Evolutionary conservation across 768 basidiomycete species (phyloP).

Genomic region (Asterophora parasitica): DNA sequence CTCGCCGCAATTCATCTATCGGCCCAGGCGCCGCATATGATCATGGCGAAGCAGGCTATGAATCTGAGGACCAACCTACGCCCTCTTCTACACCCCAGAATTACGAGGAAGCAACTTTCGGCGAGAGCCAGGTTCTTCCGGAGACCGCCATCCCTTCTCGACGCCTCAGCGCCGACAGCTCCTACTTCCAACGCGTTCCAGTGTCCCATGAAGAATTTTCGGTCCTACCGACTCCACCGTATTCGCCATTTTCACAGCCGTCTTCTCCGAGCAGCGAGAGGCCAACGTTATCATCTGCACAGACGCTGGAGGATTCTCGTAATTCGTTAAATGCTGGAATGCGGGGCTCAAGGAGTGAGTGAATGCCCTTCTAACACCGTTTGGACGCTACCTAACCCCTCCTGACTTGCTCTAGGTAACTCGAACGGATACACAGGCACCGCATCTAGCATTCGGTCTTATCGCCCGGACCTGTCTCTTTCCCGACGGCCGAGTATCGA

Average conservation of each 20-base stretch:
- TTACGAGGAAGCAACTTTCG: slow-evolving; percentile 3
- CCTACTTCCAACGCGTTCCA: slow-evolving; percentile 28
- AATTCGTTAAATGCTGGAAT: slow-evolving; percentile 29
- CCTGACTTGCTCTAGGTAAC: slow-evolving; percentile 7
- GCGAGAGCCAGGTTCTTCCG: slow-evolving; percentile 3
- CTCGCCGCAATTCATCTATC: slow-evolving; percentile 39
- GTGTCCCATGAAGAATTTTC: slow-evolving; percentile 28
- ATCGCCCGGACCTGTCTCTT: slow-evolving; percentile 24
- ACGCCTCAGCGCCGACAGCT: slow-evolving; percentile 32
- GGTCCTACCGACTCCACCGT: slow-evolving; percentile 31
- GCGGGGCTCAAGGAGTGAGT: slow-evolving; percentile 18
- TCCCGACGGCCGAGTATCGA: slow-evolving; percentile 39
- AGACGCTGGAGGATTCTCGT: slow-evolving; percentile 36
- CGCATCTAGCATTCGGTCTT: slow-evolving; percentile 12
- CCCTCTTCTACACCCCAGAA: slow-evolving; percentile 13
- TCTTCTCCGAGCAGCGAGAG: slow-evolving; percentile 12
- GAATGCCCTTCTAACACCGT: background rate
- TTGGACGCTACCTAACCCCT: background rate
- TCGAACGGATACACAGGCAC: slow-evolving; percentile 11
- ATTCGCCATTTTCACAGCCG: slow-evolving; percentile 24
- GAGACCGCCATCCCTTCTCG: slow-evolving; percentile 3
- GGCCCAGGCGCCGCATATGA: slow-evolving; percentile 40
- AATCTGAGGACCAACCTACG: slow-evolving; percentile 20
- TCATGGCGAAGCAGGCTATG: slow-evolving; percentile 26
- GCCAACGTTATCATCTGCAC: slow-evolving; percentile 18